These are phyloP conservation scores for Penicillium flavigenum DNA, from an alignment of 495 filamentous ascomycete genomes.

Conservation along the genomic window DNA sequence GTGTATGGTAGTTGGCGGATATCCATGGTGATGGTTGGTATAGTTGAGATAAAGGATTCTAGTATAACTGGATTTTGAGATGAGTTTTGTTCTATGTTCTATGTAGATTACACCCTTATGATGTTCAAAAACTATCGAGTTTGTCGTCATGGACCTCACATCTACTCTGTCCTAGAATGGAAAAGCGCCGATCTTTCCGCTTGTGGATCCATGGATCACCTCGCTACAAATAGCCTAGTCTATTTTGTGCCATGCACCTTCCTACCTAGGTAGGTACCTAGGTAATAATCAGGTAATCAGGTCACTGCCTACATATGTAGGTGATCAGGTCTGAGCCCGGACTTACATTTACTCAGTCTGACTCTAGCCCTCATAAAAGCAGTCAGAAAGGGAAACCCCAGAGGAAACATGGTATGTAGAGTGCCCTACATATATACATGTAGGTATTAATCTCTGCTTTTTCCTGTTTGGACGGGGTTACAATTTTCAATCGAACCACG, in stretches of 20 bases:
- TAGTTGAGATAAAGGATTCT: not conserved
- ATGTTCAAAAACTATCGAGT: not conserved
- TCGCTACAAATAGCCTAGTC: not conserved
- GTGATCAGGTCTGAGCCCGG: too few species aligned
- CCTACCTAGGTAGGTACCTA: too few species aligned
- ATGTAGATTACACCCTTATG: not conserved
- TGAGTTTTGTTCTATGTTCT: not conserved
- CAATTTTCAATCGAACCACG: too few species aligned
- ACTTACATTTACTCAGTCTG: too few species aligned
- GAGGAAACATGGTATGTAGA: too few species aligned
- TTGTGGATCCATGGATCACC: not conserved
- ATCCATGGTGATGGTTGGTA: constrained; percentile 19
- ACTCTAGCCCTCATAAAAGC: too few species aligned
- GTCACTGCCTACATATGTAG: too few species aligned
- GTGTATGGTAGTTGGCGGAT: constrained; percentile 21
- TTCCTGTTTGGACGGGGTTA: too few species aligned
- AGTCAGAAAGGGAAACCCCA: too few species aligned
- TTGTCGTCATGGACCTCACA: constrained; percentile 7
- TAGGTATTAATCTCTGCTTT: too few species aligned
- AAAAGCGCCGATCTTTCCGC: not conserved
- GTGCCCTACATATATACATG: too few species aligned
- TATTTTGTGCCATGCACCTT: not conserved
- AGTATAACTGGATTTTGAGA: not conserved
- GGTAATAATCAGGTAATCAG: too few species aligned
- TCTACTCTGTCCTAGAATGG: not conserved